Base-by-base conservation (phyloP, 441 rosid genomes). In the Adansonia grandidieri region DNA sequence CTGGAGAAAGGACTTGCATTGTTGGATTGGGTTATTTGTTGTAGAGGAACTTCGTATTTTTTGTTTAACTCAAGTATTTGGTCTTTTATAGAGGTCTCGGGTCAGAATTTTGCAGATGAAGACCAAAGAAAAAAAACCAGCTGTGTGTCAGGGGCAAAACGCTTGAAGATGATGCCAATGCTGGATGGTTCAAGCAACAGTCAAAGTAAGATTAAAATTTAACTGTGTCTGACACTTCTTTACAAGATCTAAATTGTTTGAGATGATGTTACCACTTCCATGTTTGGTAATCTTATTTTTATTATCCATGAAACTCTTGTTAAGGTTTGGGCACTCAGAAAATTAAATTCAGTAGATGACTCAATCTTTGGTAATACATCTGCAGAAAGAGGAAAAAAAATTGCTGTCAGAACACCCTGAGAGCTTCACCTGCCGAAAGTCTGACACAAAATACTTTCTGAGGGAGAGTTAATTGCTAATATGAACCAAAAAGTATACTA, bases 51-150 rank as follows among this genome's bases (percentile, higher is more conserved):
- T 32, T 32, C 37, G 37, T 32, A 32, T 32, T 2, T 32, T 45
- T 58, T 54, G n/a, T 63, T 75, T 79, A 19, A 51, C 47, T 60
- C 6, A 32, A 45, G 10, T 45, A 22, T 75, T 40, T 73, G 37
- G 66, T 44, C 74, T 79, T 62, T 24, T 73, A 17, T 89, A 90
- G 97, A 94, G 87, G 89, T 82, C 24, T 90, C 95, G 15, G 95
- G 88, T 85, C 98, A 92, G 88, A 94, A 94, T 82, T 94, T 92
- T 85, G 86, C 48, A 69, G 92, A 89, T 24, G 89, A 77, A 80
- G 85, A 82, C 42, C 70, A 71, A 72, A 86, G 71, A 75, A 83
- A 81, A 40, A 67, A 75, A 42, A 67, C 80, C 51, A 81, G 74
- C 53, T 71, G 65, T 63, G 53, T 73, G 15, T 68, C 75, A 13